Conservation (phyloP, 1,284 basidiomycete species). For the Phellopilus nigrolimitatus region DNA sequence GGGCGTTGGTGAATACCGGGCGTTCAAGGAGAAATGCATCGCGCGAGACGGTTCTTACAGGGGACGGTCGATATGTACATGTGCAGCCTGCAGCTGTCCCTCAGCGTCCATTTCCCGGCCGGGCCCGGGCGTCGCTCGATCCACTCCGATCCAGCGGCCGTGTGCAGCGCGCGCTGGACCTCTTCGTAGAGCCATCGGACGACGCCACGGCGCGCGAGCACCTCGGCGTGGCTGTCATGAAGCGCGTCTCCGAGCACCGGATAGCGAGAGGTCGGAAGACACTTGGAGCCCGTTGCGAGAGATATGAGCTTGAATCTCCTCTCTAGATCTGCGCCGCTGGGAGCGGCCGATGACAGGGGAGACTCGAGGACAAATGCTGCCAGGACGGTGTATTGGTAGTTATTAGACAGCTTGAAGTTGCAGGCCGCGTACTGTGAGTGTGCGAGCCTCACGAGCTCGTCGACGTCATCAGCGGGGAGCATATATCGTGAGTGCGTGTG, state of each 20-base stretch:
- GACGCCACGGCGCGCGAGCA: slow-evolving; percentile 77
- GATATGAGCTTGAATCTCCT: slow-evolving; percentile 53
- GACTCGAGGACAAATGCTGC: slow-evolving; percentile 54
- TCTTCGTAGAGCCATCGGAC: slow-evolving; percentile 80
- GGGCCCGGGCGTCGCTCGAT: slow-evolving; percentile 29
- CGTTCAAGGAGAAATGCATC: background rate
- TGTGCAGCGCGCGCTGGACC: slow-evolving; percentile 35
- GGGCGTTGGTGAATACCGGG: too few species aligned
- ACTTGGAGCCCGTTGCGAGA: slow-evolving; percentile 84
- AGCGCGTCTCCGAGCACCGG: slow-evolving; percentile 74
- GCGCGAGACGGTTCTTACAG: slow-evolving; percentile 45
- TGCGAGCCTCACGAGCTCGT: slow-evolving; percentile 26
- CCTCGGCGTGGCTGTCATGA: slow-evolving; percentile 90
- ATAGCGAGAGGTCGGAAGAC: slow-evolving; percentile 63
- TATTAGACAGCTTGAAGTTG: slow-evolving; percentile 42
- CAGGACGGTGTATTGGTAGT: slow-evolving; percentile 51
- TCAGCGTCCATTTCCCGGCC: slow-evolving; percentile 46
- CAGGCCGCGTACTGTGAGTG: slow-evolving; percentile 41
- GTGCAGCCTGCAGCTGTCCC: slow-evolving; percentile 46
- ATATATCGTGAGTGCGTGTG: too few species aligned
- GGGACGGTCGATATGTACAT: slow-evolving; percentile 91
- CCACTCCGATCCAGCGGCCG: slow-evolving; percentile 38
- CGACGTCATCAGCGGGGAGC: slow-evolving; percentile 1
- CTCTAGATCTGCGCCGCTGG: slow-evolving; percentile 6
- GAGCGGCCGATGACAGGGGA: slow-evolving; percentile 27